Evolutionary conservation across 1,284 basidiomycete genomes (phyloP), one percentile per base, ranked within the genome.

Genomic region (Dichomitus squalens): DNA sequence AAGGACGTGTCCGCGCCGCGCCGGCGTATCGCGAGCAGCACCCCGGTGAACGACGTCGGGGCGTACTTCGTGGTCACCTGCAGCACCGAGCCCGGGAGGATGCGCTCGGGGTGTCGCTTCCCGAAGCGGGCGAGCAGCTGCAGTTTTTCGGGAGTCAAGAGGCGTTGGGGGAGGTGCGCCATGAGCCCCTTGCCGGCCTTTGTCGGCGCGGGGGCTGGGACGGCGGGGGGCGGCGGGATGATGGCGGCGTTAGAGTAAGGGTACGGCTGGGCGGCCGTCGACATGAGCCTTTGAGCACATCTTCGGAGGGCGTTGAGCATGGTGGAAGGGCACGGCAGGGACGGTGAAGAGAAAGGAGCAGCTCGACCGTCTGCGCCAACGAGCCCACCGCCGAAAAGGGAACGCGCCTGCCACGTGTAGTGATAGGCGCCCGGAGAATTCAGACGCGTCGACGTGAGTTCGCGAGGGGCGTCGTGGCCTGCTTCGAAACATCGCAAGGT

Each of bases 1-100:
- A 97, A 92, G 34, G 85, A 87, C 23, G 93, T 94, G 74, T 93
- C 91, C 27, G 85, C 79, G 0, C 95, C 95, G 43, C 90, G 83
- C 58, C 93, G 82, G 51, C 90, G 84, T 59, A 95, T 82, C 43
- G 85, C 83, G 68, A 96, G 82, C 52, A 97, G 79, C 46, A 97
- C 90, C 48, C 95, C 95, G 2, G 92, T 90, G 73, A 96, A 97
- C 21, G 81, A 76, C 21, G 84, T 86, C 7, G 91, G 90, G 53
- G 84, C 87, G 67, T 85, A 90, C 68, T 82, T 83, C 58, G 80
- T 84, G 64, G 83, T 80, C 63, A 95, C 88, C 29, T 85, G 87
- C 57, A 97, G 72, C 61, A 96, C 88, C 8, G 91, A 92, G 5
- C 95, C 95, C 9, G 92, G 86, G 8, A 79, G 77, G 27, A 96